Evolutionary conservation across 129 eudicot species (phyloP).

Genomic region (Helianthus annuus): DNA sequence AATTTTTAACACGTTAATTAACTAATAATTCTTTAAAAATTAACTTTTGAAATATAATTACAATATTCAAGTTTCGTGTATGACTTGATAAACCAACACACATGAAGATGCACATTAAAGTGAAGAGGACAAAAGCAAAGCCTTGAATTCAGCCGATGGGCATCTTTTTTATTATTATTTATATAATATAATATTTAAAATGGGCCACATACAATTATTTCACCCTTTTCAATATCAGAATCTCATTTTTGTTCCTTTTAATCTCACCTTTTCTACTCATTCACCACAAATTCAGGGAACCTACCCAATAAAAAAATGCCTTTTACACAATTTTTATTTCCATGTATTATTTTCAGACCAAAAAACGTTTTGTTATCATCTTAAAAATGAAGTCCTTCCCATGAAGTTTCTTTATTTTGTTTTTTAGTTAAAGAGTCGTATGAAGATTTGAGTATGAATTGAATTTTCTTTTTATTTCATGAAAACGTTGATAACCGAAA

Average conservation of each 20-base stretch:
- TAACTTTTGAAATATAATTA: neutral
- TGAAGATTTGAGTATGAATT: neutral
- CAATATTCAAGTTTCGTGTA: constrained; percentile 8
- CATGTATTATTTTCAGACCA: neutral
- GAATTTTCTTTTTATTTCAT: too few species aligned
- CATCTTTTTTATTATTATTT: neutral
- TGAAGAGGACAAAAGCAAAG: constrained; percentile 14
- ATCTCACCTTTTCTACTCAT: neutral
- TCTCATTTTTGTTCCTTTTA: constrained; percentile 8
- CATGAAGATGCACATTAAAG: constrained; percentile 15
- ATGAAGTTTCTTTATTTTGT: neutral
- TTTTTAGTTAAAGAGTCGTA: neutral
- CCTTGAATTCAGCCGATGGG: constrained; percentile 18
- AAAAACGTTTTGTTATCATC: neutral
- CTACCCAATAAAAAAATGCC: neutral
- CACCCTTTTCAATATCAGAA: constrained; percentile 14
- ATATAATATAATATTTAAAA: constrained; percentile 15
- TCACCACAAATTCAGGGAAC: constrained; percentile 5
- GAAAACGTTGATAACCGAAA: neutral
- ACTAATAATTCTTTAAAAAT: neutral
- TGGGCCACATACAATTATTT: constrained; percentile 19
- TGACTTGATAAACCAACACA: constrained; percentile 17
- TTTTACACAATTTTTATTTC: neutral
- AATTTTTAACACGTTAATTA: neutral
- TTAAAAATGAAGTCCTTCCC: neutral